phyloP scores from a whole-genome alignment of 192 early-diverging fungal species.

The Coemansia sp. region DNA sequence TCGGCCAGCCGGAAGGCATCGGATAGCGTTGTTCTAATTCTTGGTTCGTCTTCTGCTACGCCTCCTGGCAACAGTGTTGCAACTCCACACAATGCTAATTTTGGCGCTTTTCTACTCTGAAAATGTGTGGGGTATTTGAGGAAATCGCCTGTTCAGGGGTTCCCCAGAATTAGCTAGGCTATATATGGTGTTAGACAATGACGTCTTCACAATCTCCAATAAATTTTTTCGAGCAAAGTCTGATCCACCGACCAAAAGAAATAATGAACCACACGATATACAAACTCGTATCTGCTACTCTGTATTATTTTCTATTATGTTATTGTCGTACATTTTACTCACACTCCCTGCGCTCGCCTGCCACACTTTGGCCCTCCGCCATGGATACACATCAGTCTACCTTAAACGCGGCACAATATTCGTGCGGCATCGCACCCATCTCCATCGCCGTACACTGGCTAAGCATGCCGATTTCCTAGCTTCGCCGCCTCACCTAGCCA shows the following conservation, averaged over 20 bases:
- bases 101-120: not conserved
- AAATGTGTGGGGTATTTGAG: not conserved
- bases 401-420: constrained; percentile 41
- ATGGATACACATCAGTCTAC: constrained; percentile 34
- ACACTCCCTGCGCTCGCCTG: constrained; percentile 6
- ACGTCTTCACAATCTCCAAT: too few relatives aligned
- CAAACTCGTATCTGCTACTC: not conserved
- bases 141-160: not conserved
- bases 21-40: constrained; percentile 10
- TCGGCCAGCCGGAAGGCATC: constrained; percentile 1
- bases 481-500: not conserved
- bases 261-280: not conserved
- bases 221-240: not conserved
- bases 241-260: not conserved
- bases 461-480: constrained; percentile 37
- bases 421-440: constrained; percentile 31
- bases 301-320: not conserved
- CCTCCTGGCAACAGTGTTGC: not conserved
- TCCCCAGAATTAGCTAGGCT: not conserved
- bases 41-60: not conserved
- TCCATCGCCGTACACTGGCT: constrained; percentile 18
- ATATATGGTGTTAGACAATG: not conserved
- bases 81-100: not conserved
- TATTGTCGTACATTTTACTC: not conserved
- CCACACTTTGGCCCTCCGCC: not conserved